Conservation (phyloP, 208 protist species). For the Leishmania martiniquensis region DNA sequence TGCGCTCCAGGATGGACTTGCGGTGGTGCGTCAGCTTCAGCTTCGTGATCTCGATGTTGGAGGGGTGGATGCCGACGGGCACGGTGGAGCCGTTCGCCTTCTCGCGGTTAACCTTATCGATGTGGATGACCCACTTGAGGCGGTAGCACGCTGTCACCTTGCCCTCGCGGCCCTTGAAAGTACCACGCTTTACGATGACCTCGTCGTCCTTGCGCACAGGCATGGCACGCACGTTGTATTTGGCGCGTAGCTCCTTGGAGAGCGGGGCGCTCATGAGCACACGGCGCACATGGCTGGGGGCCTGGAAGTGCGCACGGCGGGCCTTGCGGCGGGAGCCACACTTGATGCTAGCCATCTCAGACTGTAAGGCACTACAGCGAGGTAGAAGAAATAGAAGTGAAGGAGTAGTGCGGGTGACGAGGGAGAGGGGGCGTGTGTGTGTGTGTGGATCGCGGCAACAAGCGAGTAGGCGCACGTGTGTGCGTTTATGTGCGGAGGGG, state of each 20-base stretch:
- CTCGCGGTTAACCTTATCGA: constrained; percentile 98
- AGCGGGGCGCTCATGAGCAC: constrained; percentile 98
- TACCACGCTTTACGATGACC: constrained; percentile 96
- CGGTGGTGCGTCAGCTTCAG: constrained; percentile 99
- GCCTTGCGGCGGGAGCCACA: constrained; percentile 95
- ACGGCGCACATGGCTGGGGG: constrained; percentile 95
- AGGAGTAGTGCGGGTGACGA: background rate
- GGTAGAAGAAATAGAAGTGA: background rate
- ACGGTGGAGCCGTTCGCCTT: constrained; percentile 96
- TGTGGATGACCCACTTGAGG: constrained; percentile 99
- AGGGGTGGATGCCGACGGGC: constrained; percentile 97
- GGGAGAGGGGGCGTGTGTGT: background rate
- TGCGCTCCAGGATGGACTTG: constrained; percentile 96
- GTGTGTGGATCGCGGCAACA: background rate
- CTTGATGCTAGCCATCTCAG: constrained; percentile 85
- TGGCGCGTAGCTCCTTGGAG: constrained; percentile 98
- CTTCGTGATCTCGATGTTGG: constrained; percentile 99
- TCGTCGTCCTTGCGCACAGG: constrained; percentile 99
- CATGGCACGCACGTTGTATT: constrained; percentile 98
- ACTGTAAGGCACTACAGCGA: constrained; percentile 19
- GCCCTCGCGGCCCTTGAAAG: constrained; percentile 96
- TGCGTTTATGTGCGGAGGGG: background rate
- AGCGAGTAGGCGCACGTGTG: background rate
- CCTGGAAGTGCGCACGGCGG: constrained; percentile 99
- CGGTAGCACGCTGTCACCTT: constrained; percentile 98